phyloP scores from a whole-genome alignment of 176 grass and related monocot genomes.

The Juncus inflexus region DNA sequence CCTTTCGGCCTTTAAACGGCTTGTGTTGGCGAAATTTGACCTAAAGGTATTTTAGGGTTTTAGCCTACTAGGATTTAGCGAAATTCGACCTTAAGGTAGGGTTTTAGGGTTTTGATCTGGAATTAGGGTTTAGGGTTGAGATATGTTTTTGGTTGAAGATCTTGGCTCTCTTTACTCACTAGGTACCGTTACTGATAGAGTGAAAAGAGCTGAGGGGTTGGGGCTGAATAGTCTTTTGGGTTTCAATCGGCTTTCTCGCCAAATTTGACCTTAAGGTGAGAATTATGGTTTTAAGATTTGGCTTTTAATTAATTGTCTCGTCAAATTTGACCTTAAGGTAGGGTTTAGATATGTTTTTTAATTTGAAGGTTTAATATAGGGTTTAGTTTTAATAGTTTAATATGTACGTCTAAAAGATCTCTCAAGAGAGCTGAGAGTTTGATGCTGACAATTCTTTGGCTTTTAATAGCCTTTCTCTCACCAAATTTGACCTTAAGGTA shows the following conservation, averaged over 20 bases:
- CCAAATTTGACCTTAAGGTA: no score
- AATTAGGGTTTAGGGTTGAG: neutral
- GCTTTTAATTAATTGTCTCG: slow-evolving; percentile 48
- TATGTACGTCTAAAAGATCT: no score
- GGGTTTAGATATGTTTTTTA: slow-evolving; percentile 14
- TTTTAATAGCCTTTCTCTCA: neutral
- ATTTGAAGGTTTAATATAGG: no score
- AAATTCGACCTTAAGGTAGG: no score
- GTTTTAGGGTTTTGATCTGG: no score
- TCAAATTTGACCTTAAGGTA: slow-evolving; percentile 94
- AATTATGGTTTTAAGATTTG: neutral
- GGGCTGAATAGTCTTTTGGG: slow-evolving; percentile 70
- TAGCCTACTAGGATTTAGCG: no score
- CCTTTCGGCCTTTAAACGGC: slow-evolving; percentile 65
- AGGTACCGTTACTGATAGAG: slow-evolving; percentile 67
- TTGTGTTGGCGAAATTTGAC: slow-evolving; percentile 86
- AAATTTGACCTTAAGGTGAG: neutral
- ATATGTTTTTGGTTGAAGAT: slow-evolving; percentile 33
- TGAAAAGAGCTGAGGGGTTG: slow-evolving; percentile 83
- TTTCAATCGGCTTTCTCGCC: slow-evolving; percentile 71
- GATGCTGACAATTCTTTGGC: neutral
- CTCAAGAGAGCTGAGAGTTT: neutral
- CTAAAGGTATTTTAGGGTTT: slow-evolving; percentile 53
- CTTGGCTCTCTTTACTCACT: slow-evolving; percentile 73
- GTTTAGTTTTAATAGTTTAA: no score